Base-by-base conservation (phyloP, 2,329 filamentous ascomycete species). In the Akanthomyces muscarius region DNA sequence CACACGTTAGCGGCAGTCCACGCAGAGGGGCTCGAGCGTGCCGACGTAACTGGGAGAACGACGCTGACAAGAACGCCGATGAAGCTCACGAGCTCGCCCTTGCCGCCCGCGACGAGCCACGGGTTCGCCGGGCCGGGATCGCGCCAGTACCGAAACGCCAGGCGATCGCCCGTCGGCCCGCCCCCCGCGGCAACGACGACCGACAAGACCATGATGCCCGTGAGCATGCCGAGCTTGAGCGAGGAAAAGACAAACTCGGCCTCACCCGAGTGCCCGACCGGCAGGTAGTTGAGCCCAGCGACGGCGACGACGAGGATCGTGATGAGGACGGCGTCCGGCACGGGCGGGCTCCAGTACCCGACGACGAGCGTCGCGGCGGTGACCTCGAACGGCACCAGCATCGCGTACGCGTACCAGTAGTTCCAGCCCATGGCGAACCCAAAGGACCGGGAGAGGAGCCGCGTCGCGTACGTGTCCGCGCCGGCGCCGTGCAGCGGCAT, bases 401-500 rank as follows among this genome's bases (percentile, higher is more conserved):
- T 53, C 33, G 60, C 41, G 42, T 56, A 62, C 7, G 44, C 44
- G 51, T 62, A 62, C 33, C 52, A 51, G 60, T 62, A 62, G 52
- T 41, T 48, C 52, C 52, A 56, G 42, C 60, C 52, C 41, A 62
- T 33, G 21, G 52, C 52, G 42, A 62, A 62, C 23, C 60, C 60
- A 28, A 44, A 45, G 11, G 33, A 30, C 8, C n/a, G 16, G 38
- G 58, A 61, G 8, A 61, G 23, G 11, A 52, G 30, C 11, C 38
- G 47, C 4, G 47, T 53, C 8, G 48, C 28, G 47, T 61, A 61
- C 30, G 36, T 16, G 48, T 42, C 36, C 10, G 21, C 36, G 25
- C 33, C 38, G 36, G 48, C 48, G 23, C 58, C 58, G 3, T 6
- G 18, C 7, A 36, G 18, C 18, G 58, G 16, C 16, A 61, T 23